Conservation (phyloP, 2,329 filamentous ascomycete species). For the Nemania serpens region DNA sequence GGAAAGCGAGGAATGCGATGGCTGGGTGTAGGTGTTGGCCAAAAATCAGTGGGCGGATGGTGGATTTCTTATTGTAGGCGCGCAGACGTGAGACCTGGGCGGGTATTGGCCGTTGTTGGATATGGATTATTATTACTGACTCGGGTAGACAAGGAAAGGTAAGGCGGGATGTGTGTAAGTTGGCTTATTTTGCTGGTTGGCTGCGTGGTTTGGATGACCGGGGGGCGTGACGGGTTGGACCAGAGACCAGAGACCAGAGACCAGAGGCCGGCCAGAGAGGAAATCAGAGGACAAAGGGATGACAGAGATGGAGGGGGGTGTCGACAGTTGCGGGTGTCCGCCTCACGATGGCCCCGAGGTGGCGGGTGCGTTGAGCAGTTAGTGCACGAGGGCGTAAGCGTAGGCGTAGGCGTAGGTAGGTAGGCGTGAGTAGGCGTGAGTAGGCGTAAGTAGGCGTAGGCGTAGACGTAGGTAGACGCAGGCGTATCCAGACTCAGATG, state of each 20-base stretch:
- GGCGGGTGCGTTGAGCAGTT: slow-evolving; percentile 1
- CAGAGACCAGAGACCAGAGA: neutral
- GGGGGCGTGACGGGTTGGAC: too few relatives aligned
- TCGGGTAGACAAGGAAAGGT: slow-evolving; percentile 13
- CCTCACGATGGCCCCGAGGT: neutral
- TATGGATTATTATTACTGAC: slow-evolving; percentile 27
- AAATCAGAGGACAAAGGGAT: slow-evolving; percentile 17
- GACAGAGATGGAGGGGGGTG: slow-evolving; percentile 25
- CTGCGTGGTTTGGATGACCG: neutral
- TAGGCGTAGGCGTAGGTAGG: neutral
- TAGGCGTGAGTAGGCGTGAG: too few relatives aligned
- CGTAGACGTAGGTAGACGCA: neutral
- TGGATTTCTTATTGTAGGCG: slow-evolving; percentile 36
- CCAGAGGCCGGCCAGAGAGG: neutral
- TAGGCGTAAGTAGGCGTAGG: slow-evolving; percentile 2
- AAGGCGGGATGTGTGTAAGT: neutral
- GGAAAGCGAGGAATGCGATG: slow-evolving; percentile 1
- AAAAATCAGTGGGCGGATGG: slow-evolving; percentile 13
- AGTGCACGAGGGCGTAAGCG: slow-evolving; percentile 8
- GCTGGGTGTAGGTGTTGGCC: slow-evolving; percentile 19
- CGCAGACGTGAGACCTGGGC: slow-evolving; percentile 31
- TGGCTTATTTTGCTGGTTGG: neutral
- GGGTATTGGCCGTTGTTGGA: slow-evolving; percentile 35
- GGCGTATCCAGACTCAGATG: neutral
- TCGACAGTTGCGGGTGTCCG: slow-evolving; percentile 22